Evolutionary conservation across 2,329 filamentous ascomycete species (phyloP).

Genomic region (Apiospora phragmitis): DNA sequence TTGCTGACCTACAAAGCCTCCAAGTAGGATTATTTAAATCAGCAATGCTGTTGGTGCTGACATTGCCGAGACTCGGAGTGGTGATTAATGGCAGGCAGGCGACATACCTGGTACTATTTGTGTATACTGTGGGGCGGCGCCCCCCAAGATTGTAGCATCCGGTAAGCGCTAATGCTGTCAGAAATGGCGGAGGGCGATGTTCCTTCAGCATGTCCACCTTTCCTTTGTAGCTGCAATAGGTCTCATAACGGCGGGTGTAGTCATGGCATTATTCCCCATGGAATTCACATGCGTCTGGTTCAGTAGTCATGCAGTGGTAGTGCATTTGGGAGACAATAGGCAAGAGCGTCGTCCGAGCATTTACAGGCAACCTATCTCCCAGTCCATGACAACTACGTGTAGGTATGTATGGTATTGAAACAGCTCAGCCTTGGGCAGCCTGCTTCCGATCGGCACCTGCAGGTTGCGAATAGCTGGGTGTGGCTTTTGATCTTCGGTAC

Average conservation of each 20-base stretch:
- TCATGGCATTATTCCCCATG: background rate
- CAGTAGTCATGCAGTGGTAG: background rate
- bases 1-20: background rate
- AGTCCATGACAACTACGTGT: background rate
- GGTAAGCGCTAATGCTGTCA: background rate
- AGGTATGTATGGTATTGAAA: background rate
- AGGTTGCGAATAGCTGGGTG: background rate
- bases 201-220: background rate
- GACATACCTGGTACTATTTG: background rate
- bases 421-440: background rate
- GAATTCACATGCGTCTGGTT: background rate
- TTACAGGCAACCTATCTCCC: background rate
- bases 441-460: background rate
- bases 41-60: background rate
- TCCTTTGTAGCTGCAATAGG: background rate
- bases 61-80: background rate
- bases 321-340: background rate
- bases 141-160: background rate
- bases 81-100: background rate
- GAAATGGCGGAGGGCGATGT: background rate
- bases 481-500: background rate
- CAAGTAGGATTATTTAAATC: background rate
- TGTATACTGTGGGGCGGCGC: background rate
- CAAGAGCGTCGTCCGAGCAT: background rate
- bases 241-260: background rate